phyloP scores from a whole-genome alignment of 225 moss, liverwort and hornwort species.

The Bryoerythrophyllum caledonicum region DNA sequence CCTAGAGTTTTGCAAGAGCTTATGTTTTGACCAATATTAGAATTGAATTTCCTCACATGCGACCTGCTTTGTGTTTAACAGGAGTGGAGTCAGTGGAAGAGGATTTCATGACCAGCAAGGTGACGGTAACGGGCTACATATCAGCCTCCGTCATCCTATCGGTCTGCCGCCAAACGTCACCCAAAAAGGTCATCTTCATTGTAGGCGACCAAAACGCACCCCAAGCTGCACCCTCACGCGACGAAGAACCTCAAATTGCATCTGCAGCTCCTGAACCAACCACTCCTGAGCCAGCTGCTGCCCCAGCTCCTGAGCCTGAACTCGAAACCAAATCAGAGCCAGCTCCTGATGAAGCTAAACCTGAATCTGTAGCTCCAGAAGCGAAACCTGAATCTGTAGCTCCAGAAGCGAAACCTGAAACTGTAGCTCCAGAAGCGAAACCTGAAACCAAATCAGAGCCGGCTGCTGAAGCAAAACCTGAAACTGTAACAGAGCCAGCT shows the following conservation, averaged over 20 bases:
- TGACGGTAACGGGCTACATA: slow-evolving; percentile 47
- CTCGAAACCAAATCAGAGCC: neutral
- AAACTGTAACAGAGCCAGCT: neutral
- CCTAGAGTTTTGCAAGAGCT: no score
- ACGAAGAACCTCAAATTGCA: slow-evolving; percentile 28
- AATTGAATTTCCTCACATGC: no score
- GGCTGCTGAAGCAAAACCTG: neutral
- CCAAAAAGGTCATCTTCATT: slow-evolving; percentile 53
- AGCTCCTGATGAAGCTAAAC: neutral
- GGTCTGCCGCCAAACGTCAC: slow-evolving; percentile 47
- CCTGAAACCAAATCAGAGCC: neutral
- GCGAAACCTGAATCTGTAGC: neutral
- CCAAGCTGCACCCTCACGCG: slow-evolving; percentile 18
- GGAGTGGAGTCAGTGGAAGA: slow-evolving; percentile 50
- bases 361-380: neutral
- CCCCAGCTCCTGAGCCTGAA: neutral
- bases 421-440: neutral
- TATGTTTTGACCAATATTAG: neutral
- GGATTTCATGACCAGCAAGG: slow-evolving; percentile 38
- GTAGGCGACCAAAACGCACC: slow-evolving; percentile 36
- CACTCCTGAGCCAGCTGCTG: neutral
- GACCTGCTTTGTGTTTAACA: slow-evolving; percentile 9
- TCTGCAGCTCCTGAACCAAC: neutral
- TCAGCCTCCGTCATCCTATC: slow-evolving; percentile 39
- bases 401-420: neutral